Base-by-base conservation (phyloP, 2,329 filamentous ascomycete genomes). In the Neofusicoccum ribis region DNA sequence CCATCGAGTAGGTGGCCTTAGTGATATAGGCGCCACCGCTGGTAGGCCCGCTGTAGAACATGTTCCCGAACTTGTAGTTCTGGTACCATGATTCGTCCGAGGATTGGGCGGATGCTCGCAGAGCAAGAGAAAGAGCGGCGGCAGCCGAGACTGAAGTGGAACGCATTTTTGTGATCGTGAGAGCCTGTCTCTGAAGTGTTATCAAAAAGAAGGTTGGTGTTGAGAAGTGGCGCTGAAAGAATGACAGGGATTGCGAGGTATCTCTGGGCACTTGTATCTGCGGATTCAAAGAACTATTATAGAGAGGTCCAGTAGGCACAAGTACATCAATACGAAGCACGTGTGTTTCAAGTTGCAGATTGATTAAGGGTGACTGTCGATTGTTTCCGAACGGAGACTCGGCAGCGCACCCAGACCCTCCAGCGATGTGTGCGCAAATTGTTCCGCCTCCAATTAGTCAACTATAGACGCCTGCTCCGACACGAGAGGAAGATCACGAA, bases 1-100 rank as follows among this genome's bases (percentile, higher is more conserved):
- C n/a, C 60, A 67, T 50, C 17, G 60, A 64, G 49, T 66, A 67
- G 15, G 66, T 67, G 17, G 66, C 66, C 51, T 66, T 66, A 15
- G 66, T 67, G 44, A 67, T 67, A 61, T 64, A 44, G 27, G 51
- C 44, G 14, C 65, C 66, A 31, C 64, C 58, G 27, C 60, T 61
- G 11, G 66, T 66, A 1, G 66, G 66, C 14, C 66, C 64, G 6
- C 43, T 12, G 66, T 66, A 66, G 49, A 67, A 67, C 47, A 58
- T 66, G 61, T 67, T 67, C 36, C 66, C 66, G 44, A 54, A 67
- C 52, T 61, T 52, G 61, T 66, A 66, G 41, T 47, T 49, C 27
- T 60, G 3, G 43, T 44, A 44, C 56, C 56, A 60, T 14, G 56
- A 60, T 36, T 60, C 56, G 43, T 49, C 56, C 5, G 41, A 46